These are phyloP conservation scores for Tricholoma flavovirens DNA, from an alignment of 768 basidiomycete genomes.

Conservation along the genomic window DNA sequence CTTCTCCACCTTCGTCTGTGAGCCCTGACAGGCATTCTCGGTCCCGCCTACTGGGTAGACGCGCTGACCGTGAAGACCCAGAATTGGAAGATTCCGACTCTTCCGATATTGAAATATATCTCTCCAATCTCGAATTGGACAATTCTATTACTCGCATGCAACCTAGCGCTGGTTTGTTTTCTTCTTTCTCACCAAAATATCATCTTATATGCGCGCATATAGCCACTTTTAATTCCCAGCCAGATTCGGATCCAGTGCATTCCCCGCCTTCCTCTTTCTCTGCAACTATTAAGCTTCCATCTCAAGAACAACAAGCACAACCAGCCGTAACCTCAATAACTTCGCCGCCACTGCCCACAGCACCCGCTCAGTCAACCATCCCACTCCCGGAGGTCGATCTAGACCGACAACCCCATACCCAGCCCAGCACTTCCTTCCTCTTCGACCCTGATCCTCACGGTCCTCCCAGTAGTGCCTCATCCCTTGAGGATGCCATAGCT, in stretches of 20 bases:
- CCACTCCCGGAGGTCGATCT: conserved; percentile 4
- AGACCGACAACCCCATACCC: neutral
- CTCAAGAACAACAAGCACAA: neutral
- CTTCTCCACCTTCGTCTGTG: conserved; percentile 6
- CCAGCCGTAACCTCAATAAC: neutral
- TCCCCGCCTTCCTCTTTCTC: neutral
- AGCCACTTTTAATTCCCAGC: neutral
- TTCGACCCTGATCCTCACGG: neutral
- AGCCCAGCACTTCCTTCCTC: neutral
- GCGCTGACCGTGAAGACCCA: conserved; percentile 7
- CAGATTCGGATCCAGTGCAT: neutral
- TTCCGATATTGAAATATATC: conserved; percentile 29
- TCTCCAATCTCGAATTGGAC: conserved; percentile 27
- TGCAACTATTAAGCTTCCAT: neutral
- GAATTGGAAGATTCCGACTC: conserved; percentile 14
- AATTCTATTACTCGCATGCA: conserved; percentile 16
- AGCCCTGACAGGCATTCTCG: neutral
- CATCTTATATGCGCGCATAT: neutral
- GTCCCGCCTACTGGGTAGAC: neutral
- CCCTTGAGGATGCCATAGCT: neutral
- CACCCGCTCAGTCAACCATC: conserved; percentile 3
- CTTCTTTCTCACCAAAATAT: neutral
- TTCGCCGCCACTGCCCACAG: neutral
- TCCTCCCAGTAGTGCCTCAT: neutral
- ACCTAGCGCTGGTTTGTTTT: neutral